Evolutionary conservation across 202 grass and related monocot genomes (phyloP), one percentile per base, ranked within the genome.

Genomic region (Hordeum pubiflorum): DNA sequence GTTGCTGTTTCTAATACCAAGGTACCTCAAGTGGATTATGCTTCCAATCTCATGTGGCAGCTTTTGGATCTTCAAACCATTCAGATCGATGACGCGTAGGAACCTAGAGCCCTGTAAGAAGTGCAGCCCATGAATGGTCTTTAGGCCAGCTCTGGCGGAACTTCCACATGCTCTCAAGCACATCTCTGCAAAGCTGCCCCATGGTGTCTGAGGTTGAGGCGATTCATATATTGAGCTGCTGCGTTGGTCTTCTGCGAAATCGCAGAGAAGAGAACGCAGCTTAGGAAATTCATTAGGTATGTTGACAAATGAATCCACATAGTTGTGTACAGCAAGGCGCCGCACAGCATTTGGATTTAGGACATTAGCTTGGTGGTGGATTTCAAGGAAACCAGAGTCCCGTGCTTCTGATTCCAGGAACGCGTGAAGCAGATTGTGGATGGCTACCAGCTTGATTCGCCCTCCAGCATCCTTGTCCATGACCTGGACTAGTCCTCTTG

Each of bases 1-100:
- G 54, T 59, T 81, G 64, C 82, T 76, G 20, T 81, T 78, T 59
- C 81, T 75, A 56, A 91, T 66, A 10, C 81, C 89, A 68, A 91
- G 72, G 50, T 91, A 91, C 82, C 89, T 85, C 59, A 91, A 70
- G 23, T 88, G 89, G 46, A 88, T 88, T 77, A 91, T 69, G 44
- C 20, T 85, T 41, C 89, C 89, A 22, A 91, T 85, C 83, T 81
- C 86, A 48, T 81, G 17, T 17, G 89, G 89, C 6, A 91, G 55
- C 17, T 36, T 85, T 62, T 57, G 85, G 6, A 85, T 81, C 81
- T 78, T 78, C 50, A 88, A 76, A 50, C 89, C 89, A 15, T 91
- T 66, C 65, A 91, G 62, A 63, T 91, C 89, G 2, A 91, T 72
- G 29, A 88, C 81, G 23, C 89, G 78, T 18, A 91, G 85, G 58